These are phyloP conservation scores for Vicia faba DNA, from an alignment of 306 rosid genomes.

Conservation along the genomic window DNA sequence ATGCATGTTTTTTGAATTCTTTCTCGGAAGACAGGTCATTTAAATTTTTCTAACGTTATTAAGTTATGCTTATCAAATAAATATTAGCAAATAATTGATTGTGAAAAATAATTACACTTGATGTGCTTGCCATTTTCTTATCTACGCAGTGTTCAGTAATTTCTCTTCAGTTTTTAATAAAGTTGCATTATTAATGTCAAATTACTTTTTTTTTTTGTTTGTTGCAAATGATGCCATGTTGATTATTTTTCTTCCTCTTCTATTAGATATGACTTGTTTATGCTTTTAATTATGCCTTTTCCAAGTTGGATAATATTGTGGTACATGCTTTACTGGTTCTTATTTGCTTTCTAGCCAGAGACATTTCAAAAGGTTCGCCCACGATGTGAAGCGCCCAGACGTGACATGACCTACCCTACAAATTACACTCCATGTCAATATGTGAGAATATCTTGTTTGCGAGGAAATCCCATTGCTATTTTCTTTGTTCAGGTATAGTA, in stretches of 20 bases:
- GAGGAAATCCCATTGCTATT: constrained; percentile 95
- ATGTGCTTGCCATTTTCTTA: constrained; percentile 11
- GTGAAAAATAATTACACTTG: background rate
- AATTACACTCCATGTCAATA: constrained; percentile 93
- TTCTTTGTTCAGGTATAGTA: constrained; percentile 80
- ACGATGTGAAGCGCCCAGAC: constrained; percentile 94
- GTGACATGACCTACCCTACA: constrained; percentile 81
- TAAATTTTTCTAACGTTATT: background rate
- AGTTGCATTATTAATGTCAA: constrained; percentile 1
- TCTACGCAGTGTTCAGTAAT: constrained; percentile 4
- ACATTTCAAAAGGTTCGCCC: constrained; percentile 88
- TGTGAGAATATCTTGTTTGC: constrained; percentile 86
- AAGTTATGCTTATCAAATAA: constrained; percentile 19
- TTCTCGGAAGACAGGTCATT: constrained; percentile 4
- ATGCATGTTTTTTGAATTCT: constrained; percentile 14
- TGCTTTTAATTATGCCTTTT: constrained; percentile 26
- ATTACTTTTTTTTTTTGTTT: constrained; percentile 15
- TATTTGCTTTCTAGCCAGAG: constrained; percentile 73
- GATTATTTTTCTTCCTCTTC: constrained; percentile 26
- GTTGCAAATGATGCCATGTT: constrained; percentile 9
- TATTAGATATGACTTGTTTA: constrained; percentile 6
- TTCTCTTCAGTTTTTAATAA: constrained; percentile 15
- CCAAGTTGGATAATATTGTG: constrained; percentile 9
- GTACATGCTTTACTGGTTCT: constrained; percentile 17
- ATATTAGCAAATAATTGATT: constrained; percentile 18